phyloP scores from a whole-genome alignment of 805 yeast genomes.

The Yarrowia alimentaria region DNA sequence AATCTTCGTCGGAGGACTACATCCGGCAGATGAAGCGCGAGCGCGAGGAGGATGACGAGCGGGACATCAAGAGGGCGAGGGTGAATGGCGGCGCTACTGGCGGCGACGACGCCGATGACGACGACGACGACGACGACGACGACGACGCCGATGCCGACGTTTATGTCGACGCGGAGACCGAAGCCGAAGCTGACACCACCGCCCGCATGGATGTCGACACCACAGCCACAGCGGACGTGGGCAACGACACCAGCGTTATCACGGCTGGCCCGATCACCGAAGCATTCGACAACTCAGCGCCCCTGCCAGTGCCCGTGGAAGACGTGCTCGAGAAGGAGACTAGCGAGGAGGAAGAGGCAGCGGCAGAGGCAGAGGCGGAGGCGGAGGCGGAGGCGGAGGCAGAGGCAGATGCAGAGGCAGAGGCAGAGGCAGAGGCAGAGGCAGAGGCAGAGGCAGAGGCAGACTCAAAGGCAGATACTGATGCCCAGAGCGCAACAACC shows the following conservation, averaged over 20 bases:
- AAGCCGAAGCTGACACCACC: too few relatives aligned
- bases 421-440: too few relatives aligned
- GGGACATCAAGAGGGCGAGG: constrained; percentile 25
- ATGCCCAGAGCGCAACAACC: too few relatives aligned
- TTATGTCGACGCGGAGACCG: not conserved
- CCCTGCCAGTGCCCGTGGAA: not conserved
- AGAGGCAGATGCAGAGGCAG: too few relatives aligned
- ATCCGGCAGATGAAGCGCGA: constrained; percentile 28
- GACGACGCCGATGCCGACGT: constrained; percentile 29
- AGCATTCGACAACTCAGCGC: constrained; percentile 16
- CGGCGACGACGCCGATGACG: constrained; percentile 33
- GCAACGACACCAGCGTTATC: not conserved
- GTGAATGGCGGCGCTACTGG: constrained; percentile 34
- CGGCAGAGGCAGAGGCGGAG: too few relatives aligned
- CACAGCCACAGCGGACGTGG: not conserved
- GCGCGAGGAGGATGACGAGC: constrained; percentile 30
- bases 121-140: constrained; percentile 33
- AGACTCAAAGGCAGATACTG: too few relatives aligned
- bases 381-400: too few relatives aligned
- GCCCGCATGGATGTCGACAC: constrained; percentile 2
- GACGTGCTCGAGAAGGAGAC: too few relatives aligned
- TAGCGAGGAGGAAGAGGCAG: too few relatives aligned
- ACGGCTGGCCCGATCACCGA: not conserved
- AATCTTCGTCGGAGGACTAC: constrained; percentile 22
- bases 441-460: too few relatives aligned